Evolutionary conservation across 306 rosid species (phyloP), one percentile per base, ranked within the genome.

Genomic region (Canavalia ensiformis): DNA sequence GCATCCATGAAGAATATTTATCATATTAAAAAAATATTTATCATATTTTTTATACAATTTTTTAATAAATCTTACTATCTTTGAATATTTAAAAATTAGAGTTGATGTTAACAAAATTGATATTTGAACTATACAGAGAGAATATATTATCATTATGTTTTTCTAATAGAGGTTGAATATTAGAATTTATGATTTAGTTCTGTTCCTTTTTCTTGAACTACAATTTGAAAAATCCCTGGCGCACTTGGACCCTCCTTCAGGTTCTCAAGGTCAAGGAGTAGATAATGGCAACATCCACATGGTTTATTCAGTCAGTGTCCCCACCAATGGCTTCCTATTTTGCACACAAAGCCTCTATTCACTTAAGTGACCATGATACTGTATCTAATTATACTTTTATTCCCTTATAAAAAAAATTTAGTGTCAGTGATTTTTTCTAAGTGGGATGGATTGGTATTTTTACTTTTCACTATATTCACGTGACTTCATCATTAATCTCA

Each of bases 401-500:
- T 25, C 34, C 46, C 5, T 64, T 47, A 37, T 39, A 64, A 2
- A 12, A 29, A 64, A n/a, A 37, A 37, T 64, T 12, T 11, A 52
- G 72, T 42, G 52, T 42, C n/a, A 42, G n/a, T 66, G 12, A 66
- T 66, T 18, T 66, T 66, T 25, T 8, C 52, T 18, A 41, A 4
- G 52, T 52, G 8, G 33, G 52, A 42, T 42, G 52, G n/a, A 42
- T 66, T 66, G 35, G 35, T 42, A 42, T 25, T 66, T 42, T 18
- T 41, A 44, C 72, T 66, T 42, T 41, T 66, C 33, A n/a, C 88
- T 87, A 12, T 88, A 89, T 80, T 75, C 70, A 29, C 84, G 88
- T 62, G 91, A 82, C 72, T 85, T 90, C 86, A 51, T 85, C 55
- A 88, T 90, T 45, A 89, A 82, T 78, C 90, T 87, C 78, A 64